Percentiles rank a stretch among this genome's conserved stretches.
Evolutionary conservation across 108 stramenopile genomes (phyloP).

Genomic region (Cyclostephanos tholiformis): DNA sequence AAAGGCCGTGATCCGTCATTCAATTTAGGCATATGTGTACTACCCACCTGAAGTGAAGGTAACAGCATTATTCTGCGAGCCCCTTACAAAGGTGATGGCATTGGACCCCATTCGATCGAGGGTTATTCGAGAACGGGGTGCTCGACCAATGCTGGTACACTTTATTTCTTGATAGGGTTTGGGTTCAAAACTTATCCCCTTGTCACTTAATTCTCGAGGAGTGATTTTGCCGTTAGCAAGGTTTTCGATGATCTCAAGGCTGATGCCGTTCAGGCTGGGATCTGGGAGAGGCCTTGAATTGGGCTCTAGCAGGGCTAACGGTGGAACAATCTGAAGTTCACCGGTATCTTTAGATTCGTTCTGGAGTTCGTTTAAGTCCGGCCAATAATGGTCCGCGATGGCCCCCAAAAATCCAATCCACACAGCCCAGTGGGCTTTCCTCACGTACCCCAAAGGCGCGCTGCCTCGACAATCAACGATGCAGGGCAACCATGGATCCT

Average conservation of each 20-base stretch:
- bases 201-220: not conserved
- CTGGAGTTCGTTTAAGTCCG: constrained; percentile 1
- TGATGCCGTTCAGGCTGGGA: not conserved
- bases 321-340: constrained; percentile 2
- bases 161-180: not conserved
- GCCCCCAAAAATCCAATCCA: constrained; percentile 56
- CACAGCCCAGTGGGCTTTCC: constrained; percentile 46
- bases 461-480: constrained; percentile 52
- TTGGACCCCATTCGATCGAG: not conserved
- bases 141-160: not conserved
- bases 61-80: too few species aligned
- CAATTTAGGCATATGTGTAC: too few species aligned
- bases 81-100: not conserved
- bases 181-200: not conserved
- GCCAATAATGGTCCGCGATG: constrained; percentile 36
- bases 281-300: constrained; percentile 6
- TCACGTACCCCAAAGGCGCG: constrained; percentile 64
- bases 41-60: too few species aligned
- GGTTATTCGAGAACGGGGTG: not conserved
- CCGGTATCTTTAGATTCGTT: not conserved
- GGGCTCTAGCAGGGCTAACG: not conserved
- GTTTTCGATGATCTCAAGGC: constrained; percentile 11
- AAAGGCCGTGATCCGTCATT: too few species aligned
- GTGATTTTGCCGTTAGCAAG: constrained; percentile 2
- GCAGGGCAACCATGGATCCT: constrained; percentile 50